Percentiles rank a stretch among this genome's conserved stretches.
Conservation (phyloP, 768 basidiomycete species). For the Boletus rex-veris region DNA sequence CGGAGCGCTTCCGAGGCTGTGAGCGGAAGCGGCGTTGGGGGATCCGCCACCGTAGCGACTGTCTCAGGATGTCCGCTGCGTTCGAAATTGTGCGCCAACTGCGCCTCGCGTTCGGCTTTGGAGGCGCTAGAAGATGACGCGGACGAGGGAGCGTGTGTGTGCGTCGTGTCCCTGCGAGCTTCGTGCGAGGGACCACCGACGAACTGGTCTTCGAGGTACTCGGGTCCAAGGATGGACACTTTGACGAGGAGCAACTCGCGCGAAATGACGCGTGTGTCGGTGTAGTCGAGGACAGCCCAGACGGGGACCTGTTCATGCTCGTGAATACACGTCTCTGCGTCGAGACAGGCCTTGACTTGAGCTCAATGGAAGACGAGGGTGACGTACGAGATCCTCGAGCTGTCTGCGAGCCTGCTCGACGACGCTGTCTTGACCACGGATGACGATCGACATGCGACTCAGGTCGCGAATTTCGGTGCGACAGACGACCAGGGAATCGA, state of each 20-base stretch:
- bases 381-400: conserved; percentile 88
- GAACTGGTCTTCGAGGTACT: conserved; percentile 93
- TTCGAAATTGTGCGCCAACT: conserved; percentile 78
- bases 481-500: conserved; percentile 97
- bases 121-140: conserved; percentile 31
- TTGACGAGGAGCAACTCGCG: conserved; percentile 95
- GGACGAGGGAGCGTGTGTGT: not conserved
- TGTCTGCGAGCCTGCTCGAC: conserved; percentile 96
- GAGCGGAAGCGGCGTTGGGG: conserved; percentile 41
- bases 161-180: conserved; percentile 44
- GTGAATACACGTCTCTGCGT: not conserved
- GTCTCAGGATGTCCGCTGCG: conserved; percentile 44
- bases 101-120: conserved; percentile 69
- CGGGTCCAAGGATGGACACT: conserved; percentile 94
- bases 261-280: conserved; percentile 84
- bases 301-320: conserved; percentile 75
- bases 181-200: conserved; percentile 81
- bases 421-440: conserved; percentile 95
- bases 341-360: not conserved
- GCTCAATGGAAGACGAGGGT: not conserved
- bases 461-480: conserved; percentile 96
- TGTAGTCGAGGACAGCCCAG: conserved; percentile 99
- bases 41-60: not conserved
- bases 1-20: conserved; percentile 86
- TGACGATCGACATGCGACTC: conserved; percentile 96